Evolutionary conservation across 2,329 filamentous ascomycete species (phyloP).

Genomic region (Penicillium sp.): DNA sequence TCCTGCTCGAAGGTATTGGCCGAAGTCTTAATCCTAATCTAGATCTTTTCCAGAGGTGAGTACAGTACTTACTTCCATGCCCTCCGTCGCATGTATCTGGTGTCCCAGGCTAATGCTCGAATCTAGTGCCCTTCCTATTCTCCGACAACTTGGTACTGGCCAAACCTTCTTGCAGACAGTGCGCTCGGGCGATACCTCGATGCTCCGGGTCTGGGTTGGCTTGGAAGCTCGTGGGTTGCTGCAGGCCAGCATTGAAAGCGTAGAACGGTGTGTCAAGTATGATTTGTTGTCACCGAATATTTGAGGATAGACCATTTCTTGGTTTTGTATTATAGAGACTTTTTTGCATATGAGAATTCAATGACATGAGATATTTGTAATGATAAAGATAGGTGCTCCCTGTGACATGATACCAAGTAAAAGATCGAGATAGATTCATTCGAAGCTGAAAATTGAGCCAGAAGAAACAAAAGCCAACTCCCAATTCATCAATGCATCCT

Average conservation of each 20-base stretch:
- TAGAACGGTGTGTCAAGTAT: slow-evolving; percentile 88
- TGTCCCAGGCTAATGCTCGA: background rate
- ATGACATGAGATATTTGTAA: background rate
- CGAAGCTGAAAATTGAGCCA: background rate
- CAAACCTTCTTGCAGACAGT: slow-evolving; percentile 64
- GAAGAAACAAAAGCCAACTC: background rate
- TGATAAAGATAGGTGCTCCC: background rate
- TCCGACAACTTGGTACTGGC: slow-evolving; percentile 79
- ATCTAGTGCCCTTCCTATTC: slow-evolving; percentile 80
- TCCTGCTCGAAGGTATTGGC: slow-evolving; percentile 92
- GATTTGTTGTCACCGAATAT: slow-evolving; percentile 88
- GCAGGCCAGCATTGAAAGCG: slow-evolving; percentile 87
- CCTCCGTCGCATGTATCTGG: background rate
- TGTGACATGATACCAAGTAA: too few species aligned
- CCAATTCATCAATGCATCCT: slow-evolving; percentile 4
- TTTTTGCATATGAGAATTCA: background rate
- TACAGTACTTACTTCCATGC: slow-evolving; percentile 17
- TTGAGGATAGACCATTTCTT: slow-evolving; percentile 45
- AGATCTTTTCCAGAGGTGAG: slow-evolving; percentile 78
- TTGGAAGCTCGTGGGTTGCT: slow-evolving; percentile 87
- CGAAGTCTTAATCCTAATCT: slow-evolving; percentile 83
- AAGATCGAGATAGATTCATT: background rate
- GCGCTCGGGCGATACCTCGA: slow-evolving; percentile 75
- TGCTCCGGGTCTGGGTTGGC: slow-evolving; percentile 90
- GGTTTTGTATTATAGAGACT: slow-evolving; percentile 19